Conservation (phyloP, 768 basidiomycete species). For the Leccinum subtestaceum region DNA sequence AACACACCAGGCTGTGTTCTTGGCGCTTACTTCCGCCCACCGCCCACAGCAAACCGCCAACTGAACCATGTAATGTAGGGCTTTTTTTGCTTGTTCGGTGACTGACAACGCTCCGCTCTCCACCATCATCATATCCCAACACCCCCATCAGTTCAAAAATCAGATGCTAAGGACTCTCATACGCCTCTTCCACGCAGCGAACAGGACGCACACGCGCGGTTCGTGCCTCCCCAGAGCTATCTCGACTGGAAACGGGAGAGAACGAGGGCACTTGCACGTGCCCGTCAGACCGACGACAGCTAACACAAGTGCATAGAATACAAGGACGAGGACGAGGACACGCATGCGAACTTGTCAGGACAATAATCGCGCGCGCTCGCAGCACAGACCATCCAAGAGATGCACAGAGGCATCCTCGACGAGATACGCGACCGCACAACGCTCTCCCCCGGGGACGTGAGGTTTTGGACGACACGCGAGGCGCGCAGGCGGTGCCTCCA, state of each 20-base stretch:
- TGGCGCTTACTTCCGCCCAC: too few relatives aligned
- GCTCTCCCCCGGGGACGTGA: constrained; percentile 27
- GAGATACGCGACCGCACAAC: constrained; percentile 39
- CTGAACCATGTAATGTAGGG: too few relatives aligned
- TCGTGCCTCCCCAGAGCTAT: constrained; percentile 56
- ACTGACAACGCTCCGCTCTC: too few relatives aligned
- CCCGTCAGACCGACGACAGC: neutral
- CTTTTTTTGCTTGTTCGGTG: too few relatives aligned
- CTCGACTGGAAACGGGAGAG: constrained; percentile 55
- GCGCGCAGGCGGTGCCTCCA: constrained; percentile 39
- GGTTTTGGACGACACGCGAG: constrained; percentile 81
- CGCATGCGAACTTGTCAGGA: constrained; percentile 32
- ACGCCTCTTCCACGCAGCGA: constrained; percentile 54
- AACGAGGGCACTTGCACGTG: constrained; percentile 6
- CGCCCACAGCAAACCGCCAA: too few relatives aligned
- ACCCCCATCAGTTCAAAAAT: too few relatives aligned
- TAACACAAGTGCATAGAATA: neutral
- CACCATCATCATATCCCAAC: too few relatives aligned
- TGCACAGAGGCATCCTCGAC: constrained; percentile 57
- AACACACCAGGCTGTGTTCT: too few relatives aligned
- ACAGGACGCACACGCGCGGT: constrained; percentile 61
- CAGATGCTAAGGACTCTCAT: constrained; percentile 48
- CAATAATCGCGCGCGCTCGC: constrained; percentile 70
- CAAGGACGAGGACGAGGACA: neutral
- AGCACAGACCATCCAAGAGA: constrained; percentile 74